These are phyloP conservation scores for Yamadazyma insecticola DNA, from an alignment of 805 yeast genomes.

Conservation along the genomic window DNA sequence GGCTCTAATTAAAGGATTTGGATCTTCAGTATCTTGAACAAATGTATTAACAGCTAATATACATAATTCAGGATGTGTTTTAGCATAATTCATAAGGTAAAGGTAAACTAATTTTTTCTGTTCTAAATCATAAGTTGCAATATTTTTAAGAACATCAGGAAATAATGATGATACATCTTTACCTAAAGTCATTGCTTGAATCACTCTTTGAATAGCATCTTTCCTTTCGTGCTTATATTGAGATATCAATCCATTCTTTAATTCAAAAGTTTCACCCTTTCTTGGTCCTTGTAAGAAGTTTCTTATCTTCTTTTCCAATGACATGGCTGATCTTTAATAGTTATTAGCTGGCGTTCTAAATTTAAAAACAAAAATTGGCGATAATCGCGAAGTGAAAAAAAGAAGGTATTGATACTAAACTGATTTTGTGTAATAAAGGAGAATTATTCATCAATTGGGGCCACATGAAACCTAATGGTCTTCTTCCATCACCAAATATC, in stretches of 20 bases:
- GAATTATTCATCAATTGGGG: too few relatives aligned
- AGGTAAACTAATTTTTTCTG: conserved; percentile 94
- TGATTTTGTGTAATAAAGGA: not conserved
- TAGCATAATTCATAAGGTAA: conserved; percentile 96
- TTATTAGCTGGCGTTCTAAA: not conserved
- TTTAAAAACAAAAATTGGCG: too few relatives aligned
- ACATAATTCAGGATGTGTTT: conserved; percentile 91
- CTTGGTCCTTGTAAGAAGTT: conserved; percentile 40
- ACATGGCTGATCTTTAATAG: conserved; percentile 15
- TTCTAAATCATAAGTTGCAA: conserved; percentile 94
- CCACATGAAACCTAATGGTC: too few relatives aligned
- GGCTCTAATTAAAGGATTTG: conserved; percentile 93
- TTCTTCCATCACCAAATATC: too few relatives aligned
- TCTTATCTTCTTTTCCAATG: conserved; percentile 40
- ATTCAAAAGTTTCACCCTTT: conserved; percentile 82
- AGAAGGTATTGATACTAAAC: not conserved
- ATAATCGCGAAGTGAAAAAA: too few relatives aligned
- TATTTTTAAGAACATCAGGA: conserved; percentile 93
- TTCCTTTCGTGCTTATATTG: conserved; percentile 93
- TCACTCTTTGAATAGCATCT: conserved; percentile 94
- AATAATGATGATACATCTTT: conserved; percentile 92
- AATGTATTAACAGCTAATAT: conserved; percentile 96
- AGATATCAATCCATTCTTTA: conserved; percentile 85
- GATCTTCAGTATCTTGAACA: conserved; percentile 91
- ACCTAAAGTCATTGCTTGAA: conserved; percentile 97